Evolutionary conservation across 257 asterid genomes (phyloP).

Genomic region (Nicotiana noctiflora): DNA sequence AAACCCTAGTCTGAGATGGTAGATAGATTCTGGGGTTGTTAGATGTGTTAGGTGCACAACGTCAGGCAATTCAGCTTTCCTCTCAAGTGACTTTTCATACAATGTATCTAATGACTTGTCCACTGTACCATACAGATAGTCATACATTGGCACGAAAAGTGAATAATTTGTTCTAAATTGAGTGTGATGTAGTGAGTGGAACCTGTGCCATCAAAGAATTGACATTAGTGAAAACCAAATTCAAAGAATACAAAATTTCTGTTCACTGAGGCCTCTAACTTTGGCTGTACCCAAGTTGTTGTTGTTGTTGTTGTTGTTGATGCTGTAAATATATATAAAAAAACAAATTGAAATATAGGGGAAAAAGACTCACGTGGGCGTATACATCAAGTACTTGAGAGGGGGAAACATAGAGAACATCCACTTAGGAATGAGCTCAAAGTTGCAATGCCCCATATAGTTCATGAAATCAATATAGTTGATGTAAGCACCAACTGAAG

Average conservation of each 20-base stretch:
- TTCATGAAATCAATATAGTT: slow-evolving; percentile 53
- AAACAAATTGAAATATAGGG: not conserved
- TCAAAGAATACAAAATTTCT: not conserved
- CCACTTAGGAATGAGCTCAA: slow-evolving; percentile 45
- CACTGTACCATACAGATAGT: slow-evolving; percentile 24
- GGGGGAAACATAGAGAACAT: slow-evolving; percentile 71
- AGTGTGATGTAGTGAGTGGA: slow-evolving; percentile 32
- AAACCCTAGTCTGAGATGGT: not conserved
- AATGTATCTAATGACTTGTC: slow-evolving; percentile 21
- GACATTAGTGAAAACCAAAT: not conserved
- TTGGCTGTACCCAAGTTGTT: too few relatives aligned
- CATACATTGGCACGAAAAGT: slow-evolving; percentile 35
- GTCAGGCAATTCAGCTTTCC: not conserved
- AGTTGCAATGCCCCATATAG: slow-evolving; percentile 40
- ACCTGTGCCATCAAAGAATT: slow-evolving; percentile 11
- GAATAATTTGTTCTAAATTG: slow-evolving; percentile 34
- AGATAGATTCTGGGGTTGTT: not conserved
- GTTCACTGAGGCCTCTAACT: too few relatives aligned
- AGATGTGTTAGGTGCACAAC: not conserved
- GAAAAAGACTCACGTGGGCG: slow-evolving; percentile 49
- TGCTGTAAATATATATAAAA: not conserved
- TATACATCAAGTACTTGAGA: slow-evolving; percentile 74
- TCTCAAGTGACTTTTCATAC: not conserved
- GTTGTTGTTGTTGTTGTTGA: not conserved
- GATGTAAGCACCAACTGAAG: slow-evolving; percentile 35